A percentile compares a stretch with the other conserved stretches of the same genome.
Conservation (phyloP, 108 stramenopile genomes). For the Skeletonema costatum region DNA sequence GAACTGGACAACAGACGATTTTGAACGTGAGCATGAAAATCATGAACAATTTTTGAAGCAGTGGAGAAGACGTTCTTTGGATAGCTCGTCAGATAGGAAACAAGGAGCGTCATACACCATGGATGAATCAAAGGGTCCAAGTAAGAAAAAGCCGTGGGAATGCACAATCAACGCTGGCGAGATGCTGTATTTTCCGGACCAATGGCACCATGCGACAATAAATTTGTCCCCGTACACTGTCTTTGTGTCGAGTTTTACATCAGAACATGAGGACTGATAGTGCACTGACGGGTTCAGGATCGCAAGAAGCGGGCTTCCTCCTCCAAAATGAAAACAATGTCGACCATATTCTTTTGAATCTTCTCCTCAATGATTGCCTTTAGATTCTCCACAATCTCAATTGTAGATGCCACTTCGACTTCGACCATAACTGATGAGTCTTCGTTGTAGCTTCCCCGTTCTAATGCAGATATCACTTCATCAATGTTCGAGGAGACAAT, state of each 20-base stretch:
- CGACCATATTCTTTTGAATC: conserved; percentile 1
- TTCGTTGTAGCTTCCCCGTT: conserved; percentile 5
- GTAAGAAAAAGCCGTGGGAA: conserved; percentile 61
- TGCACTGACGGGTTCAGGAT: not conserved
- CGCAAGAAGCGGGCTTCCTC: conserved; percentile 13
- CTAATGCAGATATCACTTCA: conserved; percentile 21
- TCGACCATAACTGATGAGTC: conserved; percentile 13
- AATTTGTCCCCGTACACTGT: conserved; percentile 88
- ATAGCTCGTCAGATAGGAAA: not conserved
- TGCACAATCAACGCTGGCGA: conserved; percentile 83
- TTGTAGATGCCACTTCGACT: conserved; percentile 13
- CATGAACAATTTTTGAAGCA: conserved; percentile 22
- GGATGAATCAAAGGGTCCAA: conserved; percentile 43
- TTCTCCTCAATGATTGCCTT: conserved; percentile 15
- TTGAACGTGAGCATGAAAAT: conserved; percentile 7
- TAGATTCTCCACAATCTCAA: conserved; percentile 20
- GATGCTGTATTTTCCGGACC: conserved; percentile 83
- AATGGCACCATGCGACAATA: conserved; percentile 91
- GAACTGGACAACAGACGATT: conserved; percentile 32
- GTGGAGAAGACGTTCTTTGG: conserved; percentile 7
- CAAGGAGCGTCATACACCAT: conserved; percentile 44
- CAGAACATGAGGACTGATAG: conserved; percentile 49
- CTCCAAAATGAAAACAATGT: conserved; percentile 13
- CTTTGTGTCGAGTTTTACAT: conserved; percentile 90
- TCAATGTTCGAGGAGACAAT: conserved; percentile 19